phyloP scores from a whole-genome alignment of 2,329 filamentous ascomycete genomes.

The Monosporascus ibericus region DNA sequence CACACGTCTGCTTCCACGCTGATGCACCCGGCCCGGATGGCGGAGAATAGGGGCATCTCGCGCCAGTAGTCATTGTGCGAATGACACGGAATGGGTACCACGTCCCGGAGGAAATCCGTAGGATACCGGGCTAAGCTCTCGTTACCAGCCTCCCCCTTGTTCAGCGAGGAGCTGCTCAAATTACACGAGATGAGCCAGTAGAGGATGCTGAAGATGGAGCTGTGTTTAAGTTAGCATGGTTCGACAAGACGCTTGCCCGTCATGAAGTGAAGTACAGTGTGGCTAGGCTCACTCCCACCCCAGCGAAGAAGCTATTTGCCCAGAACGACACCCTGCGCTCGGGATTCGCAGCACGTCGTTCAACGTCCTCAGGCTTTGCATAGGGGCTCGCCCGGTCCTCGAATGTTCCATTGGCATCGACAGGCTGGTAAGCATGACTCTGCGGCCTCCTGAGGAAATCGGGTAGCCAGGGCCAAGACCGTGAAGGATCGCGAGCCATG shows the following conservation, averaged over 20 bases:
- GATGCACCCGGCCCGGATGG: slow-evolving; percentile 52
- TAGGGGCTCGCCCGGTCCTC: not conserved
- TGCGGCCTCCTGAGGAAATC: not conserved
- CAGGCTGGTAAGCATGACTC: not conserved
- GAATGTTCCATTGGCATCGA: not conserved
- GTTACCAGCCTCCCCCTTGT: slow-evolving; percentile 18
- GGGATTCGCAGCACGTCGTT: not conserved
- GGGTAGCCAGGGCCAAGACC: too few species aligned
- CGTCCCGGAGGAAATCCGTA: slow-evolving; percentile 46
- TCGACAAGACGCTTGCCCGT: not conserved
- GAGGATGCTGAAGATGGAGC: too few species aligned
- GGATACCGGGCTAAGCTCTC: slow-evolving; percentile 40
- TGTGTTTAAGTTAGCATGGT: too few species aligned
- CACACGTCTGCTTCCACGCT: slow-evolving; percentile 67
- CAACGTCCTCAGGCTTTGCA: not conserved
- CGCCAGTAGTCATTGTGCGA: slow-evolving; percentile 70
- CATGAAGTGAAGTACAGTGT: not conserved
- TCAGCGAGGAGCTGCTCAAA: too few species aligned
- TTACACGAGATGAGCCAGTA: too few species aligned
- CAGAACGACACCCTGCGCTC: too few species aligned
- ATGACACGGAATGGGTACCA: slow-evolving; percentile 53
- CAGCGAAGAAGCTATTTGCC: not conserved
- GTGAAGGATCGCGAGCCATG: not conserved
- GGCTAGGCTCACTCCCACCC: not conserved
- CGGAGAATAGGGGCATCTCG: slow-evolving; percentile 55